Evolutionary conservation across 2,329 filamentous ascomycete species (phyloP), one percentile per base, ranked within the genome.

Genomic region (Paraphaeosphaeria minitans): DNA sequence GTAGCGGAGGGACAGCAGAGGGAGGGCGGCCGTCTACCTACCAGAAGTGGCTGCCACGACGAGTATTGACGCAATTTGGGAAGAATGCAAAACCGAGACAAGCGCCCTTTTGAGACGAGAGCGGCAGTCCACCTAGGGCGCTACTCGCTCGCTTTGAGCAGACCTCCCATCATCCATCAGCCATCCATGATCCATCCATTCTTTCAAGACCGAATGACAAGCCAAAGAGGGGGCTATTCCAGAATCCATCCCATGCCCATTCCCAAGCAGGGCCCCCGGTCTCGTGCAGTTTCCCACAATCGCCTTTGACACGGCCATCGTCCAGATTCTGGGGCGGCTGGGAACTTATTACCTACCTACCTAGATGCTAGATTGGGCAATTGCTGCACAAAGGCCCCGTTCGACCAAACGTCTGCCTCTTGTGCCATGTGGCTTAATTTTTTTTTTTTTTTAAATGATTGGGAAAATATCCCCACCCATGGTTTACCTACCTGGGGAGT

Each of bases 21-120:
- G n/a, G n/a, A n/a, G n/a, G n/a, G n/a, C n/a, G n/a, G n/a, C n/a
- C n/a, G n/a, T n/a, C n/a, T n/a, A n/a, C 37, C 50, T 37, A 42
- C 43, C 50, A 51, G n/a, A 13, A 21, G 50, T 53, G 50, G 50
- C 50, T 50, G 47, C 31, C 47, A 50, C 29, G 47, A 29, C 37
- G 12, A 14, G 43, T 46, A 46, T 46, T 46, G 43, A 46, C 16
- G 43, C 22, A 53, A 53, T 53, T 24, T 53, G 27, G 50, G 50
- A 31, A 43, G 27, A 53, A 53, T 29, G 50, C 29, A 22, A 19
- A 29, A 27, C 19, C 16, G 21, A 24, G 43, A 46, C 43, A 46
- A 46, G 43, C 43, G 27, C 22, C 22, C 29, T 46, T 16, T 27
- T 12, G 43, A 29, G 14, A 46, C n/a, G 43, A 46, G 43, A 16